Conservation (phyloP, 768 basidiomycete genomes). For the Lyophyllum shimeji region DNA sequence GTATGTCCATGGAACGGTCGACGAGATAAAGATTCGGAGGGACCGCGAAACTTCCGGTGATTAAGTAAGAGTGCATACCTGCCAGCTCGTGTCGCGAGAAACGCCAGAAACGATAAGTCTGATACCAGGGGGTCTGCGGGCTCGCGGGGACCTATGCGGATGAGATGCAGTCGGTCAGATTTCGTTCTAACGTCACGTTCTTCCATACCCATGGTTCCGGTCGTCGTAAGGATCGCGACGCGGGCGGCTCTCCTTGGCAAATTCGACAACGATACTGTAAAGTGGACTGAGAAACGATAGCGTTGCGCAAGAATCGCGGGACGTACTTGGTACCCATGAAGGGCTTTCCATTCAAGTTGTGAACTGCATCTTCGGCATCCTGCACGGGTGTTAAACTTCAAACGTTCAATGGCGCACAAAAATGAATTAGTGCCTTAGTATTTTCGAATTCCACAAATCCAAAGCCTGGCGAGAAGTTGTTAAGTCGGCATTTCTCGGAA, state of each 20-base stretch:
- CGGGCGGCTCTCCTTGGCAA: constrained; percentile 89
- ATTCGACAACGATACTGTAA: constrained; percentile 89
- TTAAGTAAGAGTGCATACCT: constrained; percentile 68
- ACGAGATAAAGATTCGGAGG: constrained; percentile 18
- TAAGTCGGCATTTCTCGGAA: constrained; percentile 18
- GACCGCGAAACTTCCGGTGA: constrained; percentile 16
- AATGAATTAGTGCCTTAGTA: constrained; percentile 55
- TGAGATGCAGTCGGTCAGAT: constrained; percentile 11
- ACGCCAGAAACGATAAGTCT: constrained; percentile 87
- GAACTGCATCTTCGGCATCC: constrained; percentile 95
- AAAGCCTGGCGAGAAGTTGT: constrained; percentile 57
- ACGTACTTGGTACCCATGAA: constrained; percentile 87
- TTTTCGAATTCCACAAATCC: constrained; percentile 97
- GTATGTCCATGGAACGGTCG: constrained; percentile 21
- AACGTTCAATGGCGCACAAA: neutral
- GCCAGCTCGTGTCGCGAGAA: constrained; percentile 96
- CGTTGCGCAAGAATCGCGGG: neutral
- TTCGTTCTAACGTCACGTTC: neutral
- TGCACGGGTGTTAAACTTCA: constrained; percentile 28
- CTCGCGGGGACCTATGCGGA: constrained; percentile 49
- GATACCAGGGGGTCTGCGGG: constrained; percentile 77
- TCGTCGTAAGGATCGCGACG: constrained; percentile 76
- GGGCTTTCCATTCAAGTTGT: constrained; percentile 81
- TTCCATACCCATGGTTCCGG: constrained; percentile 54
- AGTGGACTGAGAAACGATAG: constrained; percentile 1